Conservation (phyloP, 108 stramenopile genomes). For the Discostella stelligeroides region DNA sequence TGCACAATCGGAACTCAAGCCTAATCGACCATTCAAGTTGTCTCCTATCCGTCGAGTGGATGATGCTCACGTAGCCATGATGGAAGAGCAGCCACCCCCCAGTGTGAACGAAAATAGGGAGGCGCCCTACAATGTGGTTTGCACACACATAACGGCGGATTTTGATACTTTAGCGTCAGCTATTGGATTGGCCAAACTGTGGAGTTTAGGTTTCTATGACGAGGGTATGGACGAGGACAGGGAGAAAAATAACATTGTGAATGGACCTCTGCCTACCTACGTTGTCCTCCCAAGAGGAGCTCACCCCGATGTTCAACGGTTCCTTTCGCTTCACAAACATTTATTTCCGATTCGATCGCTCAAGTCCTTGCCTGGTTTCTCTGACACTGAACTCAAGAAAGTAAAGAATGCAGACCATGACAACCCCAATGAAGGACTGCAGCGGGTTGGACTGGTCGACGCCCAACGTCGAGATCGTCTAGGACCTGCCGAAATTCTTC, state of each 20-base stretch:
- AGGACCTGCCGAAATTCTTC: conserved; percentile 80
- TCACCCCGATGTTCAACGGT: conserved; percentile 89
- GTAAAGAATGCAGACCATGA: conserved; percentile 49
- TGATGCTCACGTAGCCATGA: conserved; percentile 16
- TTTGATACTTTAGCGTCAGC: conserved; percentile 84
- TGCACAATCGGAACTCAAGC: not conserved
- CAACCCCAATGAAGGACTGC: conserved; percentile 50
- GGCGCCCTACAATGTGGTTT: conserved; percentile 74
- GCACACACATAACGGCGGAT: conserved; percentile 89
- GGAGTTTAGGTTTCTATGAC: conserved; percentile 52
- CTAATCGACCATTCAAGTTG: not conserved
- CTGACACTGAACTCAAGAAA: conserved; percentile 42
- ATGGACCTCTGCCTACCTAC: conserved; percentile 73
- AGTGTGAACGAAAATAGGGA: conserved; percentile 46
- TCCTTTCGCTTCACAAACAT: conserved; percentile 90
- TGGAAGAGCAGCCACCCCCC: conserved; percentile 52
- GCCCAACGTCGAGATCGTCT: conserved; percentile 89
- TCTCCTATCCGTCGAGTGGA: not conserved
- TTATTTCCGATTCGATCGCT: conserved; percentile 89
- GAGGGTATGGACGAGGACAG: conserved; percentile 29
- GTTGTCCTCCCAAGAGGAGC: conserved; percentile 94
- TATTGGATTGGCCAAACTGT: conserved; percentile 85
- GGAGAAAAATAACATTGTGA: conserved; percentile 40
- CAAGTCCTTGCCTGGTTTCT: conserved; percentile 66
- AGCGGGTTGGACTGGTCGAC: conserved; percentile 88